A percentile compares a stretch with the other conserved stretches of the same genome.
Evolutionary conservation across 768 basidiomycete genomes (phyloP).

Genomic region (Phaffia australis): DNA sequence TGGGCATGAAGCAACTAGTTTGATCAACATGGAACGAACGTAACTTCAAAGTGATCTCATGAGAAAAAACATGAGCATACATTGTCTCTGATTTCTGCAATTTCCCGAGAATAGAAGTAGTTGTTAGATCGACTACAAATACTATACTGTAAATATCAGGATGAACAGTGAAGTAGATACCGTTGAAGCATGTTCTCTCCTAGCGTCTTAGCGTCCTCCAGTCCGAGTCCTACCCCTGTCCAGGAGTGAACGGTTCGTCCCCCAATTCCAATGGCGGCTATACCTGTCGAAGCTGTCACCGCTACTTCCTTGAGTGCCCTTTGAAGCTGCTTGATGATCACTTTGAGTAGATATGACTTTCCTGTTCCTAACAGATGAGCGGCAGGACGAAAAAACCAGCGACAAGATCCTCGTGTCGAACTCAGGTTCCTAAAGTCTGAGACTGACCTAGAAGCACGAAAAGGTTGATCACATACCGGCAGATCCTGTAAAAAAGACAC

Average conservation of each 20-base stretch:
- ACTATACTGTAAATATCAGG: no score
- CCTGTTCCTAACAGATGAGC: slow-evolving; percentile 6
- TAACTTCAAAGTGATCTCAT: no score
- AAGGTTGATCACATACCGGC: background rate
- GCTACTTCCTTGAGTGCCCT: background rate
- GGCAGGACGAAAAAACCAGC: background rate
- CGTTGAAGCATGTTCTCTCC: no score
- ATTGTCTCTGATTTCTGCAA: no score
- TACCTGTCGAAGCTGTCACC: slow-evolving; percentile 23
- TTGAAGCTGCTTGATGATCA: slow-evolving; percentile 6
- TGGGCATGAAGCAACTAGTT: no score
- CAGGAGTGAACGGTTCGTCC: slow-evolving; percentile 11
- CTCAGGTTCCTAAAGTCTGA: no score
- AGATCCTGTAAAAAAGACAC: slow-evolving; percentile 22
- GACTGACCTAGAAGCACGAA: background rate
- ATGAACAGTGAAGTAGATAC: no score
- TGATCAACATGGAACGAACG: no score
- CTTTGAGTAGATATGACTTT: slow-evolving; percentile 17
- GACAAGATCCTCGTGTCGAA: background rate
- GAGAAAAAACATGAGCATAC: no score
- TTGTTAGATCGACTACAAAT: no score
- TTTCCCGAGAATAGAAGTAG: no score
- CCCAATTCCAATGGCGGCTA: slow-evolving; percentile 15
- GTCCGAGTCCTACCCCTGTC: slow-evolving; percentile 8
- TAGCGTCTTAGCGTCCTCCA: background rate